phyloP scores from a whole-genome alignment of 768 basidiomycete genomes.

The Suillus weaverae region DNA sequence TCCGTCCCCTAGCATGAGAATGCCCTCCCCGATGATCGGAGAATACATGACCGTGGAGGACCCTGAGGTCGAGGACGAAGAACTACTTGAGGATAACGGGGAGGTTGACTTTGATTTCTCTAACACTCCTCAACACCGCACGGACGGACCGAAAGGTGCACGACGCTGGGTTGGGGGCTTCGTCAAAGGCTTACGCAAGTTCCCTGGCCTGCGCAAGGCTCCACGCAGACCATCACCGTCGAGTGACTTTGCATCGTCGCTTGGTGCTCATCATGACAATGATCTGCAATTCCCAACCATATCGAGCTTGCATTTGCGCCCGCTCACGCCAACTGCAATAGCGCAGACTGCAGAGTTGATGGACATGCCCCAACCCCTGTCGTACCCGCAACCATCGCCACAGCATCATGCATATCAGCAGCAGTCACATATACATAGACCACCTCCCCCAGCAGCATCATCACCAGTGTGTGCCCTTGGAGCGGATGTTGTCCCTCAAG shows the following conservation, averaged over 20 bases:
- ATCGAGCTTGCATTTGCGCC: slow-evolving; percentile 6
- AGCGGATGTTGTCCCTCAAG: background rate
- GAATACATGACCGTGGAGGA: slow-evolving; percentile 32
- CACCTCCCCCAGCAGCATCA: background rate
- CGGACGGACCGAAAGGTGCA: slow-evolving; percentile 7
- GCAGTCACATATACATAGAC: background rate
- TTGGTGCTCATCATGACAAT: background rate
- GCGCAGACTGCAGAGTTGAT: slow-evolving; percentile 8
- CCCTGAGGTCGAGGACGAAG: slow-evolving; percentile 5
- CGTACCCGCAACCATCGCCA: background rate
- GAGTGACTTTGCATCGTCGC: background rate
- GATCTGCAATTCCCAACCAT: background rate
- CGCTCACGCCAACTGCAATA: slow-evolving; percentile 6
- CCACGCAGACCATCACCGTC: background rate
- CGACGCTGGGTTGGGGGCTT: slow-evolving; percentile 29
- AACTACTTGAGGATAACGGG: slow-evolving; percentile 9
- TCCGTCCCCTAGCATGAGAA: slow-evolving; percentile 26
- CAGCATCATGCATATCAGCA: background rate
- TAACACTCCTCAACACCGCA: background rate
- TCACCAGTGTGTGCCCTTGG: background rate
- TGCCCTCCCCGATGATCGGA: slow-evolving; percentile 24
- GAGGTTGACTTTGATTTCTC: slow-evolving; percentile 1
- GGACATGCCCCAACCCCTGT: slow-evolving; percentile 1
- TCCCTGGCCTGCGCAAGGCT: slow-evolving; percentile 15
- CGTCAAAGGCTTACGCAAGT: slow-evolving; percentile 35